These are phyloP conservation scores for Daldinia sp. DNA, from an alignment of 2,329 filamentous ascomycete genomes.

Conservation along the genomic window DNA sequence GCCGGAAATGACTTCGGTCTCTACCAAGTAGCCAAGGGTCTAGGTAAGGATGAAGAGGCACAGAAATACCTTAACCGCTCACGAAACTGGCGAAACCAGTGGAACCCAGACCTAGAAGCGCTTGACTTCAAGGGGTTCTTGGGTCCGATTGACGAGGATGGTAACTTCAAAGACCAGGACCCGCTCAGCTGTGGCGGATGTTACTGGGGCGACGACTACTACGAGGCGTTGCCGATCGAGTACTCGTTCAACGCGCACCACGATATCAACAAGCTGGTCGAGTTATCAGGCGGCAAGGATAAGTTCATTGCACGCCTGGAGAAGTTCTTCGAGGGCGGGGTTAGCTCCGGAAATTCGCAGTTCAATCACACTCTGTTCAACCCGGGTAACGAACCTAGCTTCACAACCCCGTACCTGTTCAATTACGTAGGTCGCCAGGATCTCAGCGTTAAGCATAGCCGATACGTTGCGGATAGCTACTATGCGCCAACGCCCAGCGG, in stretches of 20 bases:
- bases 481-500: slow-evolving; percentile 68
- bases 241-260: slow-evolving; percentile 78
- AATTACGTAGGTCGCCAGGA: slow-evolving; percentile 74
- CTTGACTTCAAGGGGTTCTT: slow-evolving; percentile 75
- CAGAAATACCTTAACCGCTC: slow-evolving; percentile 72
- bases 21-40: slow-evolving; percentile 71
- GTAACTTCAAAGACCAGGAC: slow-evolving; percentile 64
- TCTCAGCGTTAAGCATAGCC: slow-evolving; percentile 68
- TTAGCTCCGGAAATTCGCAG: slow-evolving; percentile 55
- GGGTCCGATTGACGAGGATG: slow-evolving; percentile 68
- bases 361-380: slow-evolving; percentile 72
- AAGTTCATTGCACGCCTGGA: slow-evolving; percentile 70
- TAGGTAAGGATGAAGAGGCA: slow-evolving; percentile 64
- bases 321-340: slow-evolving; percentile 68
- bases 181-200: slow-evolving; percentile 71
- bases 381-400: slow-evolving; percentile 75
- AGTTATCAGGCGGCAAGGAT: slow-evolving; percentile 65
- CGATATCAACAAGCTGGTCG: slow-evolving; percentile 68
- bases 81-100: slow-evolving; percentile 78
- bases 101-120: slow-evolving; percentile 69
- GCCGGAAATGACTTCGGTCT: slow-evolving; percentile 76
- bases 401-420: slow-evolving; percentile 76
- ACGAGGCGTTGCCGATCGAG: slow-evolving; percentile 72
- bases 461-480: slow-evolving; percentile 69
- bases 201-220: slow-evolving; percentile 73